A percentile compares a stretch with the other conserved stretches of the same genome.
These are phyloP conservation scores for Wickerhamomyces rabaulensis DNA, from an alignment of 805 yeast species.

Conservation along the genomic window DNA sequence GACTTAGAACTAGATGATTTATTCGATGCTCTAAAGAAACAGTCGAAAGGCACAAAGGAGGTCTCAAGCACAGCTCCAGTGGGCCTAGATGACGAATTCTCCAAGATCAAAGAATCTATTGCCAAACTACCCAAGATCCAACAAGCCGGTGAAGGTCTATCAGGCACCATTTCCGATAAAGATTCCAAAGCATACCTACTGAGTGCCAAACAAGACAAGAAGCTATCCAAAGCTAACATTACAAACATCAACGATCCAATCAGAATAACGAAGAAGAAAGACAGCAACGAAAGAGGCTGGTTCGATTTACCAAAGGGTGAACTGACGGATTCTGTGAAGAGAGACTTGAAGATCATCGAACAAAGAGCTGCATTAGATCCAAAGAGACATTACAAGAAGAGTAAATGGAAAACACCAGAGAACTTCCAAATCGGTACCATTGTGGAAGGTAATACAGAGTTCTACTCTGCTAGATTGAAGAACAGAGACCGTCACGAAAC, in stretches of 20 bases:
- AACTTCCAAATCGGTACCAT: slow-evolving; percentile 87
- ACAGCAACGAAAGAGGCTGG: slow-evolving; percentile 50
- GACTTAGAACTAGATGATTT: slow-evolving; percentile 28
- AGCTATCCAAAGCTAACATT: slow-evolving; percentile 14
- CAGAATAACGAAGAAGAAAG: slow-evolving; percentile 15
- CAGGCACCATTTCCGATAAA: slow-evolving; percentile 9
- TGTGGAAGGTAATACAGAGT: slow-evolving; percentile 77
- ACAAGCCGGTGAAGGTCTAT: slow-evolving; percentile 6
- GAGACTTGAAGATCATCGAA: slow-evolving; percentile 74
- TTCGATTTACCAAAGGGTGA: slow-evolving; percentile 75
- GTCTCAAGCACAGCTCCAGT: background rate
- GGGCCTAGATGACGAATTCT: slow-evolving; percentile 25
- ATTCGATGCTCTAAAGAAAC: slow-evolving; percentile 25
- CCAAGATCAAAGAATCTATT: slow-evolving; percentile 30
- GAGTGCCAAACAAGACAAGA: slow-evolving; percentile 7
- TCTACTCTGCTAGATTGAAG: slow-evolving; percentile 58
- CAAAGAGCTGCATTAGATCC: slow-evolving; percentile 93
- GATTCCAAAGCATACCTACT: slow-evolving; percentile 21
- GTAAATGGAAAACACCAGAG: slow-evolving; percentile 71
- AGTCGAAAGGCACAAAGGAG: slow-evolving; percentile 1
- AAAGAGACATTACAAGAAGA: slow-evolving; percentile 89
- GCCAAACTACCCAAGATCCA: slow-evolving; percentile 37
- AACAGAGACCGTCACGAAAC: slow-evolving; percentile 72
- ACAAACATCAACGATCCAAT: slow-evolving; percentile 46
- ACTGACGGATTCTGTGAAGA: slow-evolving; percentile 61